Conservation (phyloP, 345 rosid species). For the Rubroshorea leprosula region DNA sequence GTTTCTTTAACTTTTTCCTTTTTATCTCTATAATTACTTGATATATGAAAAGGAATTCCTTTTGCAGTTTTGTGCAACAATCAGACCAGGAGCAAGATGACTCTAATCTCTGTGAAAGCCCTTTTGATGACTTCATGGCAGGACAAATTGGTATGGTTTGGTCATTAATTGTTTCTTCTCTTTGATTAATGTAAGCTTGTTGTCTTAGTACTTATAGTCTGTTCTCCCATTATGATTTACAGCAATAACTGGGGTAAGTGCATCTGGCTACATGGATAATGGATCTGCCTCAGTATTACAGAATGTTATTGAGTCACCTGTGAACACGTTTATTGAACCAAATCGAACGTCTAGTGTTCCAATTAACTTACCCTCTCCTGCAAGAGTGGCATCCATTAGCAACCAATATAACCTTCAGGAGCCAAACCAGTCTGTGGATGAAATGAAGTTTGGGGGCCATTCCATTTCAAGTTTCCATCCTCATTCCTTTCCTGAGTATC, state of each 20-base stretch:
- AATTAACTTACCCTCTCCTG: conserved; percentile 53
- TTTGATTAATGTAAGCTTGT: conserved; percentile 10
- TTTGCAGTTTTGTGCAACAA: conserved; percentile 45
- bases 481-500: conserved; percentile 72
- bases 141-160: conserved; percentile 43
- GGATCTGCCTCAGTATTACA: conserved; percentile 48
- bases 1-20: not conserved
- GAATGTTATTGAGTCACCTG: conserved; percentile 40
- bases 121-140: conserved; percentile 38
- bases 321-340: conserved; percentile 49
- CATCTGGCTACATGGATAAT: conserved; percentile 45
- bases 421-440: conserved; percentile 44
- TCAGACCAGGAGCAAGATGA: conserved; percentile 48
- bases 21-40: not conserved
- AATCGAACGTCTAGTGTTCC: conserved; percentile 64
- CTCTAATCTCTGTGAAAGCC: conserved; percentile 30
- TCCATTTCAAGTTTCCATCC: conserved; percentile 54
- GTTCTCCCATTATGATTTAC: conserved; percentile 23
- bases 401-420: conserved; percentile 49
- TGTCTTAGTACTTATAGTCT: conserved; percentile 6
- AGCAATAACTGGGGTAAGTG: conserved; percentile 38
- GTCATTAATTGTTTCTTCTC: conserved; percentile 8
- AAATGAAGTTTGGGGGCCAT: conserved; percentile 44
- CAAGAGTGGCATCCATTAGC: conserved; percentile 49
- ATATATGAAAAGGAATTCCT: conserved; percentile 1